These are phyloP conservation scores for Phytophthora meadii DNA, from an alignment of 352 stramenopile genomes.

Conservation along the genomic window DNA sequence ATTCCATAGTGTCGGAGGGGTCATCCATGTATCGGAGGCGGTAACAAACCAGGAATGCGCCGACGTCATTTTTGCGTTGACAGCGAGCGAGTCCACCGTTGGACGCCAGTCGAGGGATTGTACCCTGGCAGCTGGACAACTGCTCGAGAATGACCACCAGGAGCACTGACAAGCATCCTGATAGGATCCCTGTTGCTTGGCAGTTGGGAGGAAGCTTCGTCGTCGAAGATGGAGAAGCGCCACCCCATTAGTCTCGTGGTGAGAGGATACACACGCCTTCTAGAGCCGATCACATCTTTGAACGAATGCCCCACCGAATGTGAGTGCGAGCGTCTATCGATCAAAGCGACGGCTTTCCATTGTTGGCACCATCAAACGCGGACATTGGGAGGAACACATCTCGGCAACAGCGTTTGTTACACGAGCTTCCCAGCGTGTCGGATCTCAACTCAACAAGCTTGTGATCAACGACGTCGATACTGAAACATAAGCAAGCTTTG, in stretches of 20 bases:
- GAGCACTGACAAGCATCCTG: conserved; percentile 9
- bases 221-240: conserved; percentile 4
- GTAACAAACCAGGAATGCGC: no score
- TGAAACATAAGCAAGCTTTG: neutral
- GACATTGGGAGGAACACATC: conserved; percentile 1
- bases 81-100: conserved; percentile 17
- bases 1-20: conserved; percentile 19
- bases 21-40: conserved; percentile 4
- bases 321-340: conserved; percentile 10
- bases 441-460: neutral
- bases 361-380: neutral
- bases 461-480: neutral
- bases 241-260: neutral
- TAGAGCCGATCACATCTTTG: neutral
- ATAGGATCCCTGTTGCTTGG: no score
- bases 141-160: conserved; percentile 7
- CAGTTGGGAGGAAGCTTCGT: neutral
- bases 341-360: conserved; percentile 3
- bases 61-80: conserved; percentile 1
- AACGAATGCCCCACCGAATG: conserved; percentile 6
- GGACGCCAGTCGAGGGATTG: conserved; percentile 15
- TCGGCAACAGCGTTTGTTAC: neutral
- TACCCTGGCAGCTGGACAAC: conserved; percentile 24
- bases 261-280: conserved; percentile 1
- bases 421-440: no score